Evolutionary conservation across 352 stramenopile genomes (phyloP).

Genomic region (Phytopythium aichiense): DNA sequence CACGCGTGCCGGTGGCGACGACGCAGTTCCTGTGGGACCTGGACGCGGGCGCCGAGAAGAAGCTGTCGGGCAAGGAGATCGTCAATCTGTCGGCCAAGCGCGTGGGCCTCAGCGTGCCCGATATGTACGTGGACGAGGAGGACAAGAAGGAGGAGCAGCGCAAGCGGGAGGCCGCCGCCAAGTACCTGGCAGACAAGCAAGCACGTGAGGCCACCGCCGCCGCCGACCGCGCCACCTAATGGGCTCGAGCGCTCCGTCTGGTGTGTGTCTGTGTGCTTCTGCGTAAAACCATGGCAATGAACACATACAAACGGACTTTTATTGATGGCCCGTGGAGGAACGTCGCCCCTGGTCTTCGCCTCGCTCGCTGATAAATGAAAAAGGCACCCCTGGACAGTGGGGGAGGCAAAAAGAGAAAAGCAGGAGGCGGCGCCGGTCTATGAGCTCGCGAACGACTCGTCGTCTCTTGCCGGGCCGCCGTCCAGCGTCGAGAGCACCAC

Average conservation of each 20-base stretch:
- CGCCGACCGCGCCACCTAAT: neutral
- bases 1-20: neutral
- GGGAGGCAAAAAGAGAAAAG: conserved; percentile 21
- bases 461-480: conserved; percentile 39
- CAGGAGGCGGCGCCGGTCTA: conserved; percentile 21
- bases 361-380: conserved; percentile 10
- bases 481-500: conserved; percentile 60
- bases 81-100: conserved; percentile 71
- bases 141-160: conserved; percentile 32
- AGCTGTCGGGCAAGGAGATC: conserved; percentile 63
- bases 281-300: neutral
- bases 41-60: conserved; percentile 65
- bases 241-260: neutral
- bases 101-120: conserved; percentile 71
- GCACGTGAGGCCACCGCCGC: conserved; percentile 27
- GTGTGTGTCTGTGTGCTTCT: neutral
- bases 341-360: neutral
- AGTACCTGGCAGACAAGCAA: conserved; percentile 56
- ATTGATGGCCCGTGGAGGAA: conserved; percentile 20
- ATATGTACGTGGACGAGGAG: conserved; percentile 52
- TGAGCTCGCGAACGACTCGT: conserved; percentile 38
- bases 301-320: conserved; percentile 21
- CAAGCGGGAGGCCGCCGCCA: conserved; percentile 33
- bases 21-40: conserved; percentile 64
- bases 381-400: conserved; percentile 22